phyloP scores from a whole-genome alignment of 768 basidiomycete genomes.

The Suillus variegatus region DNA sequence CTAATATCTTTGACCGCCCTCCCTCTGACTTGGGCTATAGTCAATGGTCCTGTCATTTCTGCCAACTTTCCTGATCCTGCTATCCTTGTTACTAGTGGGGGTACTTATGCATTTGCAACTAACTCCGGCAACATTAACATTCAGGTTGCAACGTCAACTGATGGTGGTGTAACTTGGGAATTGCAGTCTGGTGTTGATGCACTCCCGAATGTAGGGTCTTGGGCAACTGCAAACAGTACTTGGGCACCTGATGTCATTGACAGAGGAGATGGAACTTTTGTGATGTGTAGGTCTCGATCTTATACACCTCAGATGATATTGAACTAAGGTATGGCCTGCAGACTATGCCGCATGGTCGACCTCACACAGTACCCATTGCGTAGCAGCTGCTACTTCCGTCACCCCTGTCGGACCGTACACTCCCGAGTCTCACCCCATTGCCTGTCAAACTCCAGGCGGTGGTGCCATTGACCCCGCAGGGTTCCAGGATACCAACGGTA shows the following conservation, averaged over 20 bases:
- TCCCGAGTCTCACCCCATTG: slow-evolving; percentile 21
- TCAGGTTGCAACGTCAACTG: slow-evolving; percentile 24
- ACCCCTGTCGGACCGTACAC: slow-evolving; percentile 28
- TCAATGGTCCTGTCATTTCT: slow-evolving; percentile 21
- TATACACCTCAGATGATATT: not conserved
- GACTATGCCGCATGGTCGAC: slow-evolving; percentile 18
- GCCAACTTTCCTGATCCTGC: slow-evolving; percentile 25
- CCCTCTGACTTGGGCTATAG: slow-evolving; percentile 4
- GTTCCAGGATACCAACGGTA: slow-evolving; percentile 26
- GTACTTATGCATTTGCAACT: slow-evolving; percentile 24
- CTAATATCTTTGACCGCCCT: not conserved
- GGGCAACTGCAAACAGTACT: slow-evolving; percentile 19
- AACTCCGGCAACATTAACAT: slow-evolving; percentile 21
- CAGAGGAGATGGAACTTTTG: slow-evolving; percentile 15
- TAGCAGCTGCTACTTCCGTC: slow-evolving; percentile 30
- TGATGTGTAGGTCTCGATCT: slow-evolving; percentile 19
- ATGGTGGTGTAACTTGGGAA: slow-evolving; percentile 21
- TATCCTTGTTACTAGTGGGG: slow-evolving; percentile 13
- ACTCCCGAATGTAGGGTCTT: slow-evolving; percentile 25
- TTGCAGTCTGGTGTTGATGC: slow-evolving; percentile 18
- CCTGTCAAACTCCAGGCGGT: slow-evolving; percentile 25
- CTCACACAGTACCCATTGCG: slow-evolving; percentile 22
- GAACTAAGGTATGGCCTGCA: not conserved
- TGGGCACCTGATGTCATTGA: slow-evolving; percentile 26
- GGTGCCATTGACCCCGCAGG: slow-evolving; percentile 32